Conservation (phyloP, 106 monocot species). For the Apostasia shenzhenica region DNA sequence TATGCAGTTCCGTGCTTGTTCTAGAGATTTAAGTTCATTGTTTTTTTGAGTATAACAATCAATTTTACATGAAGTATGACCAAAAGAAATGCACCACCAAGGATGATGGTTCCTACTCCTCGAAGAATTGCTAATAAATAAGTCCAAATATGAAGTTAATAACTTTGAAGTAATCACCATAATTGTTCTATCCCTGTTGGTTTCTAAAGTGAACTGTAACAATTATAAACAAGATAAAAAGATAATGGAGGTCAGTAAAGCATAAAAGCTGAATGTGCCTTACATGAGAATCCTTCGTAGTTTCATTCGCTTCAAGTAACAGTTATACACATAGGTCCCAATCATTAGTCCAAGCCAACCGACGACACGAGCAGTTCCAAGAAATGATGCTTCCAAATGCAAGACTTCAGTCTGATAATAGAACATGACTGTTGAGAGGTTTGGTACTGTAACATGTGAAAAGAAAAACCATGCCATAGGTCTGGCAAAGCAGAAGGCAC, state of each 20-base stretch:
- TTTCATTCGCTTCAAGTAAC: conserved; percentile 50
- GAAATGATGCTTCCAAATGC: conserved; percentile 67
- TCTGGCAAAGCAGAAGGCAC: conserved; percentile 24
- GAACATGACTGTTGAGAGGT: conserved; percentile 76
- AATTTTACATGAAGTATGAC: too few relatives aligned
- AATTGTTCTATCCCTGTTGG: too few relatives aligned
- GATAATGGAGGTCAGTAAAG: neutral
- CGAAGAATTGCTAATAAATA: too few relatives aligned
- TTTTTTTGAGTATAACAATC: too few relatives aligned
- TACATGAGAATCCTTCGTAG: conserved; percentile 69
- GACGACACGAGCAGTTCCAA: conserved; percentile 68
- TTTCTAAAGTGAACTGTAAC: neutral
- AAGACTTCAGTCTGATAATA: conserved; percentile 79
- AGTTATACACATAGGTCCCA: conserved; percentile 66
- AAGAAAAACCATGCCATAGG: conserved; percentile 91
- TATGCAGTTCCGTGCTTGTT: too few relatives aligned
- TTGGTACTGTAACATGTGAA: conserved; percentile 62
- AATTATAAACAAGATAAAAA: neutral
- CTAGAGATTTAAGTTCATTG: too few relatives aligned
- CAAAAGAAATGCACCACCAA: too few relatives aligned
- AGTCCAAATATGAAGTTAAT: too few relatives aligned
- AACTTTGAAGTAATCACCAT: too few relatives aligned
- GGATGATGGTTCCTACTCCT: too few relatives aligned
- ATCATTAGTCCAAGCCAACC: conserved; percentile 80
- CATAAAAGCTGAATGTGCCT: conserved; percentile 14